Evolutionary conservation across 495 filamentous ascomycete genomes (phyloP).

Genomic region (Annulohypoxylon moriforme): DNA sequence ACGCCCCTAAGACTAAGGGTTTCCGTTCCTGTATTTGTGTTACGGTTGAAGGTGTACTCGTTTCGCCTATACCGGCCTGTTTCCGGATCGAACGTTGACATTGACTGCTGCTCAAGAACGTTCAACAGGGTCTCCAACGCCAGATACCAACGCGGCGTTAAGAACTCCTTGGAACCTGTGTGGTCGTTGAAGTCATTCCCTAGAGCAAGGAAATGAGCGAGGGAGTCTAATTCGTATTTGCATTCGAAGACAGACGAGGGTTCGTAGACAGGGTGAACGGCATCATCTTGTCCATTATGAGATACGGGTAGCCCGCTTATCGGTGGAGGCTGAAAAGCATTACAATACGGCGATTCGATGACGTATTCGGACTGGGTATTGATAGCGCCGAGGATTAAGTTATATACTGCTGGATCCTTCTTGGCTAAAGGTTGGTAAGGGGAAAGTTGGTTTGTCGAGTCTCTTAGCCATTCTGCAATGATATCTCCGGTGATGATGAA

Average conservation of each 20-base stretch:
- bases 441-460: slow-evolving; percentile 94
- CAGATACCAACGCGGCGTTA: slow-evolving; percentile 81
- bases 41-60: slow-evolving; percentile 86
- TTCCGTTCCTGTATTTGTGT: slow-evolving; percentile 86
- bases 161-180: slow-evolving; percentile 79
- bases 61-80: slow-evolving; percentile 73
- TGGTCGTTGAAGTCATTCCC: slow-evolving; percentile 86
- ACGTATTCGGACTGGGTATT: slow-evolving; percentile 97
- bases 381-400: slow-evolving; percentile 91
- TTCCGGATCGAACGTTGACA: slow-evolving; percentile 78
- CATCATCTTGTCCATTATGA: slow-evolving; percentile 80
- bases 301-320: slow-evolving; percentile 77
- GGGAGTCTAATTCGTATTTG: slow-evolving; percentile 98
- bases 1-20: slow-evolving; percentile 83
- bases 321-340: slow-evolving; percentile 95
- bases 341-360: slow-evolving; percentile 95
- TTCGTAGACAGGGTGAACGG: slow-evolving; percentile 88
- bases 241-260: slow-evolving; percentile 91
- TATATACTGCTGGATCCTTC: slow-evolving; percentile 78
- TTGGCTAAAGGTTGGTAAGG: slow-evolving; percentile 89
- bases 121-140: slow-evolving; percentile 79
- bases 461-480: slow-evolving; percentile 96
- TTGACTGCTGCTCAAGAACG: slow-evolving; percentile 80
- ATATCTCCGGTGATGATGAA: slow-evolving; percentile 97
- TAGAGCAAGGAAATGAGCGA: slow-evolving; percentile 89